Conservation (phyloP, 129 eudicot species). For the Flaveria trinervia region DNA sequence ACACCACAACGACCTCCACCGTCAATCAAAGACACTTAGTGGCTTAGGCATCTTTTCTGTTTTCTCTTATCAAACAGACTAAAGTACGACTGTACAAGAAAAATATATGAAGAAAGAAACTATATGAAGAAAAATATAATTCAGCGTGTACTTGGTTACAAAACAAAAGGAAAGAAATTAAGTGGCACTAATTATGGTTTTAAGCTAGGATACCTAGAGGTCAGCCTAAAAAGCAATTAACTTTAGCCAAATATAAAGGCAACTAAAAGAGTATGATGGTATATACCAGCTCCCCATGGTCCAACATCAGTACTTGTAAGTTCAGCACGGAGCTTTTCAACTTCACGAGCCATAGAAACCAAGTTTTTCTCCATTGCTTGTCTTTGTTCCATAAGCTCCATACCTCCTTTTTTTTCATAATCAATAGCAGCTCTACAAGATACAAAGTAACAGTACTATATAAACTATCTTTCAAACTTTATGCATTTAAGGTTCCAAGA, state of each 20-base stretch:
- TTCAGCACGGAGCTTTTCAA: slow-evolving; percentile 86
- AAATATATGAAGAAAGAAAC: not conserved
- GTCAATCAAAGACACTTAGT: not conserved
- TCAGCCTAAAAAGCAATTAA: slow-evolving; percentile 20
- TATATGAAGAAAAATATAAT: not conserved
- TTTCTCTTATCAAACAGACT: slow-evolving; percentile 4
- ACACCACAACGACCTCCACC: slow-evolving; percentile 6
- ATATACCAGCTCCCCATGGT: slow-evolving; percentile 70
- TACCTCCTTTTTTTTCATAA: slow-evolving; percentile 81
- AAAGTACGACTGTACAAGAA: not conserved
- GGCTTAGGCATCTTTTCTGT: not conserved
- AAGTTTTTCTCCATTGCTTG: slow-evolving; percentile 83
- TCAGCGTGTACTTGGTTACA: not conserved
- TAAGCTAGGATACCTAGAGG: slow-evolving; percentile 17
- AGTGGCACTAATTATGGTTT: slow-evolving; percentile 3
- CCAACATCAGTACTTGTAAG: slow-evolving; percentile 61
- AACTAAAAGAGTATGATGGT: slow-evolving; percentile 22
- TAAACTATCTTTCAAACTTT: not conserved
- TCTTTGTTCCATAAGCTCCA: slow-evolving; percentile 82
- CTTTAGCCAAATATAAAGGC: slow-evolving; percentile 14
- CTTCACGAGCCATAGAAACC: slow-evolving; percentile 84
- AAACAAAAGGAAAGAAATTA: not conserved
- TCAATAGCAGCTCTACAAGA: slow-evolving; percentile 72
- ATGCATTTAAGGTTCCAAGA: slow-evolving; percentile 12
- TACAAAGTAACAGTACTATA: slow-evolving; percentile 13